These are phyloP conservation scores for Drosera capensis DNA, from an alignment of 148 eudicot species.

Conservation along the genomic window DNA sequence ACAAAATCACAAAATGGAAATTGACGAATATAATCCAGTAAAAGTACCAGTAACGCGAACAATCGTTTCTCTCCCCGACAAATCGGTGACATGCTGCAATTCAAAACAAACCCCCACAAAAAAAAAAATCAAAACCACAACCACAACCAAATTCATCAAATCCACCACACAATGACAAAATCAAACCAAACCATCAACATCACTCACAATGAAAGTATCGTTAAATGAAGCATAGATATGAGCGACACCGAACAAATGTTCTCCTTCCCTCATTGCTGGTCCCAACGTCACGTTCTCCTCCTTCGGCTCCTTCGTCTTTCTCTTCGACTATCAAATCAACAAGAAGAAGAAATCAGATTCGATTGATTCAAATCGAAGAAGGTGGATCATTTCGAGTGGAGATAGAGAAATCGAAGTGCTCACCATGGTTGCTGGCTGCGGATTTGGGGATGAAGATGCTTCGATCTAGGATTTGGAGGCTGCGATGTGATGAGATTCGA, in stretches of 20 bases:
- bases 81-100: constrained; percentile 77
- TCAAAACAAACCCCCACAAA: neutral
- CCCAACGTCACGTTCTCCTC: constrained; percentile 67
- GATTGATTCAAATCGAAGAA: too few relatives aligned
- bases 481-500: too few relatives aligned
- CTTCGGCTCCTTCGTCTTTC: constrained; percentile 69
- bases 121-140: neutral
- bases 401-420: too few relatives aligned
- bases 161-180: neutral
- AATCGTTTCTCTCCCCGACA: constrained; percentile 84
- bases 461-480: too few relatives aligned
- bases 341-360: too few relatives aligned
- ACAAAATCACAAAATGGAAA: neutral
- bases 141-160: neutral
- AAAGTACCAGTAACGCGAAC: constrained; percentile 68
- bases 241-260: constrained; percentile 69
- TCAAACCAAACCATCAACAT: neutral
- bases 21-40: neutral
- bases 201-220: constrained; percentile 73
- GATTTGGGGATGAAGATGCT: too few relatives aligned
- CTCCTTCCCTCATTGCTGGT: constrained; percentile 61
- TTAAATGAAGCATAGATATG: constrained; percentile 86
- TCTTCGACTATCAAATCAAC: constrained; percentile 37
- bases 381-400: too few relatives aligned
- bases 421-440: too few relatives aligned